A percentile compares a stretch with the other conserved stretches of the same genome.
These are phyloP conservation scores for Ilyonectria mors-panacis DNA, from an alignment of 2,329 filamentous ascomycete genomes.

Conservation along the genomic window DNA sequence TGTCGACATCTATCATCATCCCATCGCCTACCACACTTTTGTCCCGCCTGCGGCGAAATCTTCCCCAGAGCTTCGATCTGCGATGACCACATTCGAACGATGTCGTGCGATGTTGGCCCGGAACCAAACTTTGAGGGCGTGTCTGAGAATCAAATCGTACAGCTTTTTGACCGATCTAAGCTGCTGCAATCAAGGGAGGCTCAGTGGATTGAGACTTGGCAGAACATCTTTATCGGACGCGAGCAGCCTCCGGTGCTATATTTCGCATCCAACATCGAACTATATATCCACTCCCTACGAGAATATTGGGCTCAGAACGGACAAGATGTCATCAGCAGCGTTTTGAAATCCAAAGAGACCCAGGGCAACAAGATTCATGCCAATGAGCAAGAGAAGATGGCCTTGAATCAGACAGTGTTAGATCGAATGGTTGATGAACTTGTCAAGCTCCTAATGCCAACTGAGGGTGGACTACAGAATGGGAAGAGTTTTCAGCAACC, in stretches of 20 bases:
- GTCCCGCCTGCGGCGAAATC: neutral
- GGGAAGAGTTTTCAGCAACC: too few species aligned
- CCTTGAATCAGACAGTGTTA: neutral
- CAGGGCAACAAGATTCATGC: too few species aligned
- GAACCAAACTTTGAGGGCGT: neutral
- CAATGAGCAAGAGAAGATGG: neutral
- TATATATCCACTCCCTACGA: neutral
- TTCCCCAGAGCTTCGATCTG: neutral
- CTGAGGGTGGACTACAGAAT: neutral
- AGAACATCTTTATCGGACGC: neutral
- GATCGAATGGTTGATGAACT: neutral
- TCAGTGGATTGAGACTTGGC: neutral
- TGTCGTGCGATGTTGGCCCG: neutral
- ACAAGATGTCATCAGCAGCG: neutral
- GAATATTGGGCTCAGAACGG: neutral
- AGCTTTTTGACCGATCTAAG: neutral
- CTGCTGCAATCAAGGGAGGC: neutral
- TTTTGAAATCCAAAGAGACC: neutral
- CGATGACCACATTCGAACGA: conserved; percentile 11
- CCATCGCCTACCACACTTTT: conserved; percentile 7
- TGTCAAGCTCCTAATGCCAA: neutral
- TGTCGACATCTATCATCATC: neutral
- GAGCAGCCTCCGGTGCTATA: neutral
- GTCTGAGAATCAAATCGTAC: neutral
- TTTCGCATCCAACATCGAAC: neutral